phyloP scores from a whole-genome alignment of 352 stramenopile species.

The Phytophthora fragariaefolia region DNA sequence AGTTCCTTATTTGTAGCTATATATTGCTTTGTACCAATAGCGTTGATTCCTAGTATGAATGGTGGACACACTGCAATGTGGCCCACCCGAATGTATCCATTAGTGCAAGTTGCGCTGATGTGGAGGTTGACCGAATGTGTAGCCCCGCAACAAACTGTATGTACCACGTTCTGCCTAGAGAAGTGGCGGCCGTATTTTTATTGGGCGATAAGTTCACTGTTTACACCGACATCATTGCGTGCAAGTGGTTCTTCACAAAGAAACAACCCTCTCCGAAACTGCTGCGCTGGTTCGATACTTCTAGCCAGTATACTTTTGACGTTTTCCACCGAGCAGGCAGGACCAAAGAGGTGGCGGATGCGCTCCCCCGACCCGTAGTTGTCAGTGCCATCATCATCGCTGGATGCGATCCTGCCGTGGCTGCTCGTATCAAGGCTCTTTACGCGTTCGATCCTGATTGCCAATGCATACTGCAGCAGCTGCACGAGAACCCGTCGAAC shows the following conservation, averaged over 20 bases:
- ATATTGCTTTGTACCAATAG: no score
- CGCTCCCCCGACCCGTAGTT: neutral
- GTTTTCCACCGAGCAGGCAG: conserved; percentile 2
- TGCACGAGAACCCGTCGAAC: no score
- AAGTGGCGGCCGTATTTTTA: conserved; percentile 16
- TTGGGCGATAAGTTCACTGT: conserved; percentile 1
- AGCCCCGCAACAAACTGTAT: no score
- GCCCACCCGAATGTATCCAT: no score
- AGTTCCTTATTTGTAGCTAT: no score
- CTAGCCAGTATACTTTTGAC: conserved; percentile 1
- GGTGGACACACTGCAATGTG: no score
- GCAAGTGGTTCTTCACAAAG: conserved; percentile 16
- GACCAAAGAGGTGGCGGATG: conserved; percentile 3
- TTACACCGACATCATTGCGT: conserved; percentile 12
- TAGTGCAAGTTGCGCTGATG: no score
- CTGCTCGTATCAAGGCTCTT: neutral
- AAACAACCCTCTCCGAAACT: conserved; percentile 8
- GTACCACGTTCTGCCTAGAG: conserved; percentile 13
- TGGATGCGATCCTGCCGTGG: neutral
- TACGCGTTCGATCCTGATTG: neutral
- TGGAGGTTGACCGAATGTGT: no score
- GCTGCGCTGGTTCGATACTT: conserved; percentile 8
- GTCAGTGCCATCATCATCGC: no score
- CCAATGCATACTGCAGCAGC: no score
- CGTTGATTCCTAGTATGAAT: no score